These are phyloP conservation scores for Psophocarpus tetragonolobus DNA, from an alignment of 306 rosid genomes.

Conservation along the genomic window DNA sequence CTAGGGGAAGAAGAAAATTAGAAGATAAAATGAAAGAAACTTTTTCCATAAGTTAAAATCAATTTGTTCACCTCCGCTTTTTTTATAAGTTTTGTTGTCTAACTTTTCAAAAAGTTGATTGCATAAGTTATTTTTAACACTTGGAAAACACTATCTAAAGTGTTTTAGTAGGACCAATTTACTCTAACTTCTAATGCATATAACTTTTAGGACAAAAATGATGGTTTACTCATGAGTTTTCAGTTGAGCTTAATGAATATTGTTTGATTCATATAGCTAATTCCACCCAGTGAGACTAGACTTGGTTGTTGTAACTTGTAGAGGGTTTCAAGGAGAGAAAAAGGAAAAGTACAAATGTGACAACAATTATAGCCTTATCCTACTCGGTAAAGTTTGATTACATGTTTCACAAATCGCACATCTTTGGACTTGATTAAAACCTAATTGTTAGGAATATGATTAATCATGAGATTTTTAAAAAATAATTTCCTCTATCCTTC, in stretches of 20 bases:
- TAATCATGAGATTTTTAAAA: too few species aligned
- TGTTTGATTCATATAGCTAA: neutral
- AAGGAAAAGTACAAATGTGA: neutral
- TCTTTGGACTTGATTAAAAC: too few species aligned
- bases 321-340: neutral
- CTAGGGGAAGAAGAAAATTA: neutral
- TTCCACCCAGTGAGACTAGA: neutral
- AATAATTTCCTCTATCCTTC: neutral
- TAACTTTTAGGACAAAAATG: too few species aligned
- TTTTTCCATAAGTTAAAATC: neutral
- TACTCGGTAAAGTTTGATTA: too few species aligned
- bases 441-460: too few species aligned
- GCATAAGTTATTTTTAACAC: neutral
- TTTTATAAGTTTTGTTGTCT: neutral
- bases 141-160: too few species aligned
- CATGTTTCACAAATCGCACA: too few species aligned
- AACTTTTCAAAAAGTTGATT: neutral
- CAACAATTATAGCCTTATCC: neutral
- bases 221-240: too few species aligned
- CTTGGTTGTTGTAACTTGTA: neutral
- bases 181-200: too few species aligned
- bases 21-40: neutral
- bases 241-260: neutral
- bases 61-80: neutral
- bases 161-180: too few species aligned